A percentile compares a stretch with the other conserved stretches of the same genome.
These are phyloP conservation scores for Exophiala phaeomuriformis DNA, from an alignment of 2,329 filamentous ascomycete genomes.

Conservation along the genomic window DNA sequence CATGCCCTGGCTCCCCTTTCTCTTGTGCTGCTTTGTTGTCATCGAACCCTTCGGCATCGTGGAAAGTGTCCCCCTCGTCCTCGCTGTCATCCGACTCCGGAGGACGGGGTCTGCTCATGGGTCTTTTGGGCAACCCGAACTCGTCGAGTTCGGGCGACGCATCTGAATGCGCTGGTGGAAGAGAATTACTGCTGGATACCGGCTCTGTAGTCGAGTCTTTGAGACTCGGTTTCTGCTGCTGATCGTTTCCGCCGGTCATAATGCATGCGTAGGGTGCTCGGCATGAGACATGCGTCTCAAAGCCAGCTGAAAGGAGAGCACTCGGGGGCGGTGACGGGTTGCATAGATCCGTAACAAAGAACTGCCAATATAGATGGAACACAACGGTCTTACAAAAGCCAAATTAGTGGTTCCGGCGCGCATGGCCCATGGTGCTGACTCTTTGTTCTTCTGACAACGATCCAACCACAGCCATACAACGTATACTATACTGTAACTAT, in stretches of 20 bases:
- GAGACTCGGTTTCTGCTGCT: constrained; percentile 2
- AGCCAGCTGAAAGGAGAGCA: constrained; percentile 4
- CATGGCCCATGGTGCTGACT: neutral
- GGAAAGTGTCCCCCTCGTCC: constrained; percentile 35
- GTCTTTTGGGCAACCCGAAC: constrained; percentile 59
- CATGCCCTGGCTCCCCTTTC: constrained; percentile 4
- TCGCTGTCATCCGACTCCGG: constrained; percentile 32
- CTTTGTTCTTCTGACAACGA: neutral
- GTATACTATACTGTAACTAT: too few relatives aligned
- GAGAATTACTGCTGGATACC: neutral
- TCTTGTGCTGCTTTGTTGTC: constrained; percentile 17
- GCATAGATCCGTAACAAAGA: neutral
- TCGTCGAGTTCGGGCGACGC: constrained; percentile 53
- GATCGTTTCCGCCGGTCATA: constrained; percentile 17
- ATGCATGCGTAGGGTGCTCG: constrained; percentile 14
- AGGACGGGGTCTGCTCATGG: constrained; percentile 4
- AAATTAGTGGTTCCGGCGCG: neutral
- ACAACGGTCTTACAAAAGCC: neutral
- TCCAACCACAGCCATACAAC: neutral
- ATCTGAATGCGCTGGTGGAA: neutral
- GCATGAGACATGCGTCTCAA: constrained; percentile 19
- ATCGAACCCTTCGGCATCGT: constrained; percentile 32
- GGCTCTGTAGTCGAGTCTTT: constrained; percentile 2
- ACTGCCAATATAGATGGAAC: neutral
- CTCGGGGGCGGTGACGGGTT: neutral